Evolutionary conservation across 768 basidiomycete genomes (phyloP), one percentile per base, ranked within the genome.

Genomic region (Leucogyrophana mollusca): DNA sequence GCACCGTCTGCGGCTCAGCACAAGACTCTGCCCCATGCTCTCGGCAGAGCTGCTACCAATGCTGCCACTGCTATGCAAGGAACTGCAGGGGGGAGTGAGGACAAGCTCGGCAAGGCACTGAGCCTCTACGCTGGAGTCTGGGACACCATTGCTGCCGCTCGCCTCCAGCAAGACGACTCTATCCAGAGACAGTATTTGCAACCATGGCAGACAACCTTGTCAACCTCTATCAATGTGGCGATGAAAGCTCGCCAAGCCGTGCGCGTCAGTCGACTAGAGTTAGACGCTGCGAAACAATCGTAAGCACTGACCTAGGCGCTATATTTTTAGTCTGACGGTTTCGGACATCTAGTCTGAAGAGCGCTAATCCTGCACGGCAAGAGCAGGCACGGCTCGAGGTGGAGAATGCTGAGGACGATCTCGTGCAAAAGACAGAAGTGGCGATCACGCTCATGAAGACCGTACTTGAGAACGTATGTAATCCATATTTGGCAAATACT

Each of bases 401-500:
- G 9, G 90, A 93, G 78, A 92, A 92, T 52, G 89, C 90, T 8
- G 90, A 93, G 57, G 96, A 99, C 64, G 92, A 94, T 66, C 80
- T 98, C 24, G 96, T 98, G 4, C 94, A 94, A 64, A 93, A 92
- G 76, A 99, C 96, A 18, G 96, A 99, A 66, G 88, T 94, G 23
- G 95, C 94, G 1, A 96, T 96, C 57, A 90, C 88, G 2, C 78
- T 93, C 35, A 95, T 96, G 94, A 95, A 95, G 76, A 87, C 90
- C n/a, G 95, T 98, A 13, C 77, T 99, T 32, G 95, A 98, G 58
- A 97, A 97, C 68, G 94, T 96, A 53, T 45, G 88, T 74, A 14
- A 42, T n/a, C n/a, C n/a, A n/a, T n/a, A n/a, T n/a, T n/a, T n/a
- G n/a, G n/a, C n/a, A n/a, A n/a, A n/a, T n/a, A n/a, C n/a, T n/a